Base-by-base conservation (phyloP, 768 basidiomycete species). In the Leccinum pellstonianum region DNA sequence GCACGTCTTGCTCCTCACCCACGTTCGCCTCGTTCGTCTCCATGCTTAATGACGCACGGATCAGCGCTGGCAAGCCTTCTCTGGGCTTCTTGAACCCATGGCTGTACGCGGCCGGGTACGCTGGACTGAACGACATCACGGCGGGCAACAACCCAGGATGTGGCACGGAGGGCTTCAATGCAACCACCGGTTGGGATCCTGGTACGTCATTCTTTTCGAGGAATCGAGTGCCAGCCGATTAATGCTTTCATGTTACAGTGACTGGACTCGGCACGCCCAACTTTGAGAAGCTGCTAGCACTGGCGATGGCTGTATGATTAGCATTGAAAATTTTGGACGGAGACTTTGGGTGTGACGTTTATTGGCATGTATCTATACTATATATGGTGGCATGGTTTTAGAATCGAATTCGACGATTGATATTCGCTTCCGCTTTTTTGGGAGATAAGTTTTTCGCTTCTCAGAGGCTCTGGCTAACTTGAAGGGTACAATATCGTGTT, bases 71-170 rank as follows among this genome's bases (percentile, higher is more conserved):
- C 0, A 72, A 76, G 54, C 64, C 72, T 12, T 58, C 85, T 23
- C 73, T 89, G 17, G 87, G 87, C 0, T 87, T 88, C 73, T 73
- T 90, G 60, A 88, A 88, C 69, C 87, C 86, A 2, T 75, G 85
- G 51, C 56, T 88, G 3, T 88, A 89, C 66, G 55, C 64, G 14
- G 60, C 43, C 19, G 76, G 75, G 0, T 61, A 59, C 17, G 9
- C 59, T 4, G 67, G 64, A 0, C 74, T 88, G 56, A 86, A 84
- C 57, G 87, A 89, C 63, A 81, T 88, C 64, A 83, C 82, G 0
- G 55, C 65, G 10, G 87, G 87, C 0, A 80, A 80, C 53, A 84
- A 86, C 58, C 78, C 79, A 1, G 81, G 80, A 12, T 88, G 87
- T 66, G 86, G 86, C 4, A 88, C 87, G 2, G 65, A 70, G 21